Base-by-base conservation (phyloP, 345 rosid genomes). In the Raphanus sativus region DNA sequence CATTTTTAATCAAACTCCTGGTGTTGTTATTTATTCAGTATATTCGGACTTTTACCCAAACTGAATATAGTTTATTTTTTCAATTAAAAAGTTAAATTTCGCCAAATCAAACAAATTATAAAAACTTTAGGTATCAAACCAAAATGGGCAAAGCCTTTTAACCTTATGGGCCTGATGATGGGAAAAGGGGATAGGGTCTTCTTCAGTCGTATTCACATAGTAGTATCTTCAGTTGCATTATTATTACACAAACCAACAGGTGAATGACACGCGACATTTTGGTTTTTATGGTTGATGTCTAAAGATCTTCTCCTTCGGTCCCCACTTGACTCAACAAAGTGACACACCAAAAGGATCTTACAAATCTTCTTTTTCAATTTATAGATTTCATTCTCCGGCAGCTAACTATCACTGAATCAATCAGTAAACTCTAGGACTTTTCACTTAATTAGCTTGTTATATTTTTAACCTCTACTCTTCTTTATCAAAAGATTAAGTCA, bases 381-480 rank as follows among this genome's bases (percentile, higher is more conserved):
- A 7, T 71, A 77, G 76, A 71, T 77, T 71, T 65, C 67, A 66
- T 78, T 78, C 70, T 67, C 74, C 64, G 67, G 67, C 82, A 45
- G 54, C 71, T 64, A 77, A 77, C 69, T 63, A 17, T 77, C 65
- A 70, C 80, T 36, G 11, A 33, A 25, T 69, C 64, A 33, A 34
- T 69, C 55, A 52, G 9, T 8, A 15, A n/a, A 33, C 17, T 56
- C 45, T 12, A 26, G 7, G 10, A 34, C 24, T 67, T 48, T 32
- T 24, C 45, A 33, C 24, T 45, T 32, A 60, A 8, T 11, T 30
- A 11, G n/a, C 21, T 62, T 48, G 6, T 62, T 70, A 62, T 9
- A n/a, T 62, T 50, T n/a, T 63, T 52, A 62, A 36, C 26, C 63
- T 11, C 28, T n/a, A 5, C 24, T 5, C 24, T 62, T 77, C 65